Base-by-base conservation (phyloP, 305 asterid species). In the Fraxinus sp. region DNA sequence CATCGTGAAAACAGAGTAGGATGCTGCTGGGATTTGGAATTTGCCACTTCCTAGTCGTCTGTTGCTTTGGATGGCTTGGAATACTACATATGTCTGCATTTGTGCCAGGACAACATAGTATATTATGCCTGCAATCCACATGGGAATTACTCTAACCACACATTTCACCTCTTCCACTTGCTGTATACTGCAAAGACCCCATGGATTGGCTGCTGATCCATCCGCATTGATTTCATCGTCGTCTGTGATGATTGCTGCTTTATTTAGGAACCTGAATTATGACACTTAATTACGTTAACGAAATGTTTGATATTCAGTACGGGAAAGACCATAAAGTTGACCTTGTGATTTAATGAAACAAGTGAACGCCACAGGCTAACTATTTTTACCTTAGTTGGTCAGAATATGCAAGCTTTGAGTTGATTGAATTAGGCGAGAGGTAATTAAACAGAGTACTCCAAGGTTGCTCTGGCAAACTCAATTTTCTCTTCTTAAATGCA, bases 151-250 rank as follows among this genome's bases (percentile, higher is more conserved):
- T 6, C 91, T 87, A 0, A 87, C 57, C 4, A 91, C 81, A 81
- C 95, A 90, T 78, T 91, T 91, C 0, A 83, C 80, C 83, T 89
- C 94, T 80, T 91, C 94, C 3, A 91, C 89, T 62, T 89, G 94
- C 62, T 90, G 93, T 77, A 90, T 3, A 46, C 87, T 90, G 90
- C 94, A 91, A 1, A 91, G 88, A 1, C 77, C 46, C 93, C 95
- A 91, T 26, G 86, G 89, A 36, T 91, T 83, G 0, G 76, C 84
- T 3, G 85, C 57, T 0, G 90, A 87, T 8, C 95, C 95, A 72
- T 91, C 91, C n/a, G 88, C 59, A 1, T 79, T 89, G 62, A 88
- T 35, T 30, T 78, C 41, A 62, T 91, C 95, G 0, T 81, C 87
- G 16, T 82, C 36, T 0, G 86, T 86, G 13, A 59, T 33, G 1